Evolutionary conservation across 129 eudicot genomes (phyloP), one percentile per base, ranked within the genome.

Genomic region (Pulicaria dysenterica): DNA sequence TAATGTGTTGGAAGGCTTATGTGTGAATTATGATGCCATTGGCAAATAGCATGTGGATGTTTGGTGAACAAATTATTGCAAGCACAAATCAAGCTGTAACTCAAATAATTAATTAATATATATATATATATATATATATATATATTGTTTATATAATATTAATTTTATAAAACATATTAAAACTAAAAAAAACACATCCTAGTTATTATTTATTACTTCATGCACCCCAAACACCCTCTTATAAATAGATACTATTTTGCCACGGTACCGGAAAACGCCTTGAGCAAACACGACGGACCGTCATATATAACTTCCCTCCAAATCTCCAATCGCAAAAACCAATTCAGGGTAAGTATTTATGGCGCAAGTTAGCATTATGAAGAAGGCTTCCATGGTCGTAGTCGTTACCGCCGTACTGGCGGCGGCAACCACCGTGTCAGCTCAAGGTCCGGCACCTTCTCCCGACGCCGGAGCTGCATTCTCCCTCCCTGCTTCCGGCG

Each of bases 371-470:
- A 82, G 72, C 83, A 81, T 64, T 17, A 36, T 51, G 42, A 58
- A 64, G 12, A 73, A 60, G 37, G 71, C 67, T 44, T 24, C 67
- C 16, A 3, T 79, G 3, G 13, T 73, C 3, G 69, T 37, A 5
- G 45, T 76, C 5, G 58, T 82, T 49, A 39, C 72, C 44, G 78
- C 67, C 8, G 24, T 67, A 12, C 8, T 79, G 7, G 19, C 67
- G n/a, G 64, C 38, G 11, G 51, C 7, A 38, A 8, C 81, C 45
- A 59, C 57, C 4, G 76, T 70, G 39, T 69, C 65, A 12, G 81
- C 81, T 14, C 85, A 84, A 64, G 87, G 85, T 14, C 89, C 96
- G 3, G 88, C 89, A 11, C 91, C 96, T 6, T 74, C 89, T 9
- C 91, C 89, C 5, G 87, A 84, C 8, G 85, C 84, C 38, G 96